Percentiles rank a stretch among this genome's conserved stretches.
phyloP scores from a whole-genome alignment of 2,329 filamentous ascomycete species.

The Cladophialophora yegresii region DNA sequence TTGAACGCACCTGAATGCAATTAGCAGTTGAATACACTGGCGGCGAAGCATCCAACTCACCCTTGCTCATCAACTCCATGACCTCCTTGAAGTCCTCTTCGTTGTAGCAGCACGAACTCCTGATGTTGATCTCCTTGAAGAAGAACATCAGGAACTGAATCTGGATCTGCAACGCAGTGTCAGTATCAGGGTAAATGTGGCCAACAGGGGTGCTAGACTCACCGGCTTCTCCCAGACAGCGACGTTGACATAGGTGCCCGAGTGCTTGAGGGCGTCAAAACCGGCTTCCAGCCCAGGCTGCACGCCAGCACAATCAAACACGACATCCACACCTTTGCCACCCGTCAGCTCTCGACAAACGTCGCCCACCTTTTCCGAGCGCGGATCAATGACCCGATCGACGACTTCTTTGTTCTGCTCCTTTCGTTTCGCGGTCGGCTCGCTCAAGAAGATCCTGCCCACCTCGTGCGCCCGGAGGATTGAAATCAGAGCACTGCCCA shows the following conservation, averaged over 20 bases:
- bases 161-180: conserved; percentile 6
- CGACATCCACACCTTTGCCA: conserved; percentile 41
- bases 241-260: conserved; percentile 42
- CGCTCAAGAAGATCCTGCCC: conserved; percentile 22
- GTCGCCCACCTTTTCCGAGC: conserved; percentile 36
- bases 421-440: conserved; percentile 22
- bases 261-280: conserved; percentile 39
- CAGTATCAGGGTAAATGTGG: background rate
- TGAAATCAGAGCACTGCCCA: conserved; percentile 24
- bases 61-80: conserved; percentile 40
- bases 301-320: conserved; percentile 43
- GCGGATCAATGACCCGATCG: conserved; percentile 24
- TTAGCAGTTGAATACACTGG: background rate
- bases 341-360: conserved; percentile 38
- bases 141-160: conserved; percentile 22
- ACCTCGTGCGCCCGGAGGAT: conserved; percentile 27
- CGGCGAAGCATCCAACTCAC: conserved; percentile 21
- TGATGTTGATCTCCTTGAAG: conserved; percentile 31
- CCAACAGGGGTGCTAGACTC: conserved; percentile 17
- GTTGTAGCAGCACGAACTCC: conserved; percentile 40
- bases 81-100: conserved; percentile 41
- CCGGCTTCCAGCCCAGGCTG: conserved; percentile 39
- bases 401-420: conserved; percentile 18
- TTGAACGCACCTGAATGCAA: conserved; percentile 38
- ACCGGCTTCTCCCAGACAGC: conserved; percentile 41